Evolutionary conservation across 2,329 filamentous ascomycete genomes (phyloP).

Genomic region (Biscogniauxia mediterranea): DNA sequence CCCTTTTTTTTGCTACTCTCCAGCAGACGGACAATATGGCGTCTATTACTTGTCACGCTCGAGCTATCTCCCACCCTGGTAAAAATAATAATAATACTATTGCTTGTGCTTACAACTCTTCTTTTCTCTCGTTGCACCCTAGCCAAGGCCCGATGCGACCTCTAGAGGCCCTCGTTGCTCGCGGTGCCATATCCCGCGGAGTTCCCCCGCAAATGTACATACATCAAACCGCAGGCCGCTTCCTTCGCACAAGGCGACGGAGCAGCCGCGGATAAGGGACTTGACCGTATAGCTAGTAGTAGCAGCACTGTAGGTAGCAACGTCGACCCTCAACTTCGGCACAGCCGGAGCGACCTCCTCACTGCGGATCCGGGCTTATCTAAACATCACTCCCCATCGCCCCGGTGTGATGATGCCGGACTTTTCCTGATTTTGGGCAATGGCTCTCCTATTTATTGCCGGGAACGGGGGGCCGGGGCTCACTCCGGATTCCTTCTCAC

Average conservation of each 20-base stretch:
- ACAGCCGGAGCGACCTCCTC: too few relatives aligned
- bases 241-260: background rate
- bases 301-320: too few relatives aligned
- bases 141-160: slow-evolving; percentile 31
- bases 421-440: background rate
- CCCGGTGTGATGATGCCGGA: too few relatives aligned
- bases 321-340: background rate
- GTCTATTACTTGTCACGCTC: too few relatives aligned
- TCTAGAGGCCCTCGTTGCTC: slow-evolving; percentile 25
- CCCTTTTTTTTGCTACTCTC: too few relatives aligned
- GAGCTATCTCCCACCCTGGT: too few relatives aligned
- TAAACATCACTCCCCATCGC: background rate
- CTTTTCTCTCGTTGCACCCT: slow-evolving; percentile 14
- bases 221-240: slow-evolving; percentile 11
- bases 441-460: background rate
- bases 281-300: background rate
- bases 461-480: background rate
- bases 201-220: slow-evolving; percentile 22
- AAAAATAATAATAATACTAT: too few relatives aligned
- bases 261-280: background rate
- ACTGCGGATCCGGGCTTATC: background rate
- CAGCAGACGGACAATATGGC: too few relatives aligned
- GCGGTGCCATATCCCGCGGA: slow-evolving; percentile 22
- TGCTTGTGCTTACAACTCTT: background rate
- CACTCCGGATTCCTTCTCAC: background rate